Evolutionary conservation across 2,329 filamentous ascomycete species (phyloP).

Genomic region (Xylariaceae sp.): DNA sequence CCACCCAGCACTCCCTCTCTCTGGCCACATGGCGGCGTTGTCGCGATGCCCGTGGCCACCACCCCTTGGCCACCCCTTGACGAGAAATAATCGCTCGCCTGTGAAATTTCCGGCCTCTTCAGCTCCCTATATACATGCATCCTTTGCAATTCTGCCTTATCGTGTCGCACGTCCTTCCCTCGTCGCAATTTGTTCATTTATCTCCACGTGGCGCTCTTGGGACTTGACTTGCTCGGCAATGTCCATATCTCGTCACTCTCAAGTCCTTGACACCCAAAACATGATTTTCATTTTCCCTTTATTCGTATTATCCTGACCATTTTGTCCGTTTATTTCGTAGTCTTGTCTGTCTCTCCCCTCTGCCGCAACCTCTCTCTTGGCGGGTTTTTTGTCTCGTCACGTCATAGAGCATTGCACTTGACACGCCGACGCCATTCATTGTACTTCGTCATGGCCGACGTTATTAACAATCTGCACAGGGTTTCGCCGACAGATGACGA

Average conservation of each 20-base stretch:
- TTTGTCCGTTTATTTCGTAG: constrained; percentile 5
- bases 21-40: constrained; percentile 32
- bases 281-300: constrained; percentile 14
- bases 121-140: constrained; percentile 7
- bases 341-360: background rate
- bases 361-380: background rate
- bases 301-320: constrained; percentile 17
- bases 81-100: constrained; percentile 24
- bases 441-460: constrained; percentile 33
- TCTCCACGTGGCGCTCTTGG: constrained; percentile 11
- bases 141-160: constrained; percentile 6
- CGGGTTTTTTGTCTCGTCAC: background rate
- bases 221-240: constrained; percentile 9
- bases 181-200: constrained; percentile 10
- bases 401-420: background rate
- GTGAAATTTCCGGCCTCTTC: constrained; percentile 29
- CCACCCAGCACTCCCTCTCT: constrained; percentile 23
- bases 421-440: background rate
- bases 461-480: constrained; percentile 56
- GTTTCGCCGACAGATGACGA: constrained; percentile 62
- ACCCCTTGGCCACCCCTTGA: background rate
- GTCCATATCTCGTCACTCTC: constrained; percentile 12
- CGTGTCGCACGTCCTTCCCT: constrained; percentile 10
- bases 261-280: constrained; percentile 11
- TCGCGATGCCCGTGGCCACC: constrained; percentile 21